Percentiles rank a stretch among this genome's conserved stretches.
Conservation (phyloP, 2,329 filamentous ascomycete genomes). For the Paraconiothyrium sp. region DNA sequence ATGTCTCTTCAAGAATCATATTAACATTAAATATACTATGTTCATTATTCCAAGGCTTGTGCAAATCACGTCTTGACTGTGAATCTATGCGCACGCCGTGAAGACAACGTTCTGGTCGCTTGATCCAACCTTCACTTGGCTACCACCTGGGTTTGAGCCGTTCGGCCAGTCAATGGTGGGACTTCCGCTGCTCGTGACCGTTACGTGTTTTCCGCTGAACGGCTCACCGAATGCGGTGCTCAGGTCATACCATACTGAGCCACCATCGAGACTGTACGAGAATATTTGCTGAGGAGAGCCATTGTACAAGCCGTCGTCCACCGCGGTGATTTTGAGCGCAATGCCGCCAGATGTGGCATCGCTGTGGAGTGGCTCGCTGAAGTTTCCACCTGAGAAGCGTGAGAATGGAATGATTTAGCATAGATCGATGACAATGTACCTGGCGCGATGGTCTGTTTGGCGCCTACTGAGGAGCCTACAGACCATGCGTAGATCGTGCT, state of each 20-base stretch:
- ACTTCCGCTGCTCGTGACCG: conserved; percentile 31
- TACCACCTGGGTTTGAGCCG: conserved; percentile 15
- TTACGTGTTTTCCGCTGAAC: conserved; percentile 34
- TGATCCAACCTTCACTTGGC: neutral
- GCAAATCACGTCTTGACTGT: too few species aligned
- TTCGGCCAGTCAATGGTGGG: conserved; percentile 35
- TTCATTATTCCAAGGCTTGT: too few species aligned
- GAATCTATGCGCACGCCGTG: neutral
- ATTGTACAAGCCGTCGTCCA: conserved; percentile 30
- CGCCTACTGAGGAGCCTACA: conserved; percentile 31
- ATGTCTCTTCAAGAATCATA: too few species aligned
- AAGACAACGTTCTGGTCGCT: neutral
- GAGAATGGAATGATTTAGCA: neutral
- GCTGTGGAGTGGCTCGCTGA: conserved; percentile 30
- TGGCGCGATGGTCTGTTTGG: conserved; percentile 26
- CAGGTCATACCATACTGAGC: conserved; percentile 33
- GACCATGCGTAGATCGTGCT: conserved; percentile 37
- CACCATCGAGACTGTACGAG: conserved; percentile 36
- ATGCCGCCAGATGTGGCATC: conserved; percentile 38
- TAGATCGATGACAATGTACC: conserved; percentile 19
- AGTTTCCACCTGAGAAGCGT: conserved; percentile 24
- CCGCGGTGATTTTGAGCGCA: conserved; percentile 39
- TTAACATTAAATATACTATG: too few species aligned
- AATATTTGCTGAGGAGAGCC: conserved; percentile 36
- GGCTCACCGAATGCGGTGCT: conserved; percentile 39